Evolutionary conservation across 305 asterid species (phyloP).

Genomic region (Salvia sclarea): DNA sequence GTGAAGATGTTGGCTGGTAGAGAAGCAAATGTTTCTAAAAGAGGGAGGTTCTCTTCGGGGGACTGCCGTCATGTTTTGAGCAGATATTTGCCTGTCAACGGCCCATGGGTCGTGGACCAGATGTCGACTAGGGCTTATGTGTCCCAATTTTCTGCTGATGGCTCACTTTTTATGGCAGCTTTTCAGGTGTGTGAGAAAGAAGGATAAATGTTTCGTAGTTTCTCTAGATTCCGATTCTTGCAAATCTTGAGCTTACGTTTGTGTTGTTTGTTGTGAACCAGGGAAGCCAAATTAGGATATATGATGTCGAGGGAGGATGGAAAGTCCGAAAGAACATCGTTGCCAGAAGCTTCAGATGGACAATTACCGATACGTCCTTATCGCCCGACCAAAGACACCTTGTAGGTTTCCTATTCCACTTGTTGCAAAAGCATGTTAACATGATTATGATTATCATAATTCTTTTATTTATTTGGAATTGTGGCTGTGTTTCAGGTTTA

Average conservation of each 20-base stretch:
- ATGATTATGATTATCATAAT: neutral
- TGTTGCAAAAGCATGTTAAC: neutral
- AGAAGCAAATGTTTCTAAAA: conserved; percentile 65
- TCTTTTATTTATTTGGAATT: neutral
- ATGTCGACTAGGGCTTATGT: conserved; percentile 84
- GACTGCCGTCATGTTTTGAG: conserved; percentile 74
- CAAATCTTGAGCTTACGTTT: neutral
- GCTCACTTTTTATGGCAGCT: conserved; percentile 80
- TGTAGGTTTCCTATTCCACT: conserved; percentile 41
- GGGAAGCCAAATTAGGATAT: conserved; percentile 85
- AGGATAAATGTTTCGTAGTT: neutral
- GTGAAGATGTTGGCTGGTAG: conserved; percentile 80
- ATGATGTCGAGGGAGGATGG: conserved; percentile 82
- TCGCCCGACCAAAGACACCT: conserved; percentile 77
- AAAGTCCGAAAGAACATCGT: conserved; percentile 70
- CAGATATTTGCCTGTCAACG: conserved; percentile 66
- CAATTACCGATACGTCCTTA: conserved; percentile 80
- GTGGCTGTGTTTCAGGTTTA: conserved; percentile 61
- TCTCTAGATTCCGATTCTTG: conserved; percentile 7
- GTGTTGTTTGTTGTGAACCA: conserved; percentile 35
- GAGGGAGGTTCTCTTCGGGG: conserved; percentile 68
- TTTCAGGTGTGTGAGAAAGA: conserved; percentile 67
- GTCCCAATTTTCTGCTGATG: conserved; percentile 82
- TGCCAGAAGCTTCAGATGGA: conserved; percentile 87
- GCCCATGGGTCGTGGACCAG: conserved; percentile 78